phyloP scores from a whole-genome alignment of 2,329 filamentous ascomycete genomes.

The Colletotrichum navitas region DNA sequence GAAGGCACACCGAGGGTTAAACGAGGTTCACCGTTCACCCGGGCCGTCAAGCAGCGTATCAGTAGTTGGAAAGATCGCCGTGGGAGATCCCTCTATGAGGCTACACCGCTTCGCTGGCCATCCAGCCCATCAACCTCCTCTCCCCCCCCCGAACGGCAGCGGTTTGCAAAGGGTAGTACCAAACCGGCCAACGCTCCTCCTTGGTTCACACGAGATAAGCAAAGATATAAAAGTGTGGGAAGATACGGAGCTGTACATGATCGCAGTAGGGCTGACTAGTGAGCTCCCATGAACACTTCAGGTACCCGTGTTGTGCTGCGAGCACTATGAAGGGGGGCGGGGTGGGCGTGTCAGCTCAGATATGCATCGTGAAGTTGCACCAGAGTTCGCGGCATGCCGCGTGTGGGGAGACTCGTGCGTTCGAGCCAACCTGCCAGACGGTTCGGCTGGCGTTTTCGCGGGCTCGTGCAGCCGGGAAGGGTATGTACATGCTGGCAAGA shows the following conservation, averaged over 20 bases:
- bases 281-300: conserved; percentile 36
- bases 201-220: neutral
- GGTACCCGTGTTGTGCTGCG: conserved; percentile 39
- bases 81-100: neutral
- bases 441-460: conserved; percentile 35
- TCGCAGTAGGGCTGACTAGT: conserved; percentile 39
- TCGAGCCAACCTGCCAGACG: conserved; percentile 33
- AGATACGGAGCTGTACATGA: conserved; percentile 40
- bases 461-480: conserved; percentile 27
- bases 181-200: neutral
- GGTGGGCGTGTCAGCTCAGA: neutral
- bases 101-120: neutral
- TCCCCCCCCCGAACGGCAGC: neutral
- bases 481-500: conserved; percentile 16
- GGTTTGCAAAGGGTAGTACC: neutral
- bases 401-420: conserved; percentile 27
- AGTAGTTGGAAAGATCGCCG: neutral
- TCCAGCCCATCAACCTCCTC: neutral
- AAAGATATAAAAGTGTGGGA: neutral
- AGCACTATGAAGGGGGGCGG: conserved; percentile 21
- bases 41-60: neutral
- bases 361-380: conserved; percentile 38
- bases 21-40: neutral
- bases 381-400: conserved; percentile 18
- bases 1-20: neutral